Base-by-base conservation (phyloP, 257 asterid species). In the Haberlea rhodopensis region DNA sequence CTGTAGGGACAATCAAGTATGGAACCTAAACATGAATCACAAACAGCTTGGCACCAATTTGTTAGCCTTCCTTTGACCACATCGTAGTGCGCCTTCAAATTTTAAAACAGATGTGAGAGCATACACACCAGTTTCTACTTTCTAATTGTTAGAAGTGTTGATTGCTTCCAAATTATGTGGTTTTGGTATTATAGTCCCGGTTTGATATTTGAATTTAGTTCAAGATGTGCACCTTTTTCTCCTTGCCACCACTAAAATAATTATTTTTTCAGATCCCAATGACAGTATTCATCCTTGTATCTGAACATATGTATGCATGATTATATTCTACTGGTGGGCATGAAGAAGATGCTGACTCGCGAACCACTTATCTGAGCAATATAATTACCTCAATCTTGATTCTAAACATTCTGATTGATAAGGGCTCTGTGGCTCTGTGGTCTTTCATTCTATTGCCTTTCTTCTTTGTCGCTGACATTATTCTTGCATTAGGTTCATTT, bases 331-430 rank as follows among this genome's bases (percentile, higher is more conserved):
- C 84, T 67, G 86, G 79, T 60, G 79, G 73, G 40, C 96, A 88
- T 43, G 67, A 77, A 8, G 99, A 83, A 74, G 97, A 90, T 80
- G 79, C 84, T 48, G 95, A 90, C 79, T 83, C 88, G 9, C 86
- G 96, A 71, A 90, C 97, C 37, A 88, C 90, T 76, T 94, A 83
- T 76, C 87, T 87, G 72, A 88, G 78, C 87, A 94, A 94, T 82
- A 97, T 94, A 88, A 77, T 25, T 59, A 9, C 75, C 37, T 53
- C 18, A 48, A 62, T 59, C 53, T 62, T 75, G 40, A 48, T 48
- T 69, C 18, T 49, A 57, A 27, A 27, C 53, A 59, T 63, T 67
- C 29, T 57, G 62, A 63, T 73, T 51, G 51, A 37, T 67, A 71
- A 24, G 62, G 65, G 29, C 55, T n/a, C n/a, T n/a, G n/a, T n/a